These are phyloP conservation scores for Talaromyces sp. DNA, from an alignment of 2,329 filamentous ascomycete species.

Conservation along the genomic window DNA sequence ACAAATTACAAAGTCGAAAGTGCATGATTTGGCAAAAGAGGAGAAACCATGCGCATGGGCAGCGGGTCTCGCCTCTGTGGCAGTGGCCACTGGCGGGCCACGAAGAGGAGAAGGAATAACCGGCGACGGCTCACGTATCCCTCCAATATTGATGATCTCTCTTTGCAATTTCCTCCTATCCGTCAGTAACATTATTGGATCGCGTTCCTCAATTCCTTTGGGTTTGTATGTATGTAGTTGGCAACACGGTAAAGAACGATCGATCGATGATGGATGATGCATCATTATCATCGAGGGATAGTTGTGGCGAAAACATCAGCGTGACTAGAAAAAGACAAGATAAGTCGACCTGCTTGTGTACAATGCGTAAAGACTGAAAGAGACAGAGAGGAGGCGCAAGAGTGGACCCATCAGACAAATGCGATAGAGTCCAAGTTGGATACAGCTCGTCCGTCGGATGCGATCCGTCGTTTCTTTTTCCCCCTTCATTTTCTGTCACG, in stretches of 20 bases:
- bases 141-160: not conserved
- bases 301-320: not conserved
- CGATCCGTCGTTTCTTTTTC: not conserved
- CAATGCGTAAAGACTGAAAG: no score
- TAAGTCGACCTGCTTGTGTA: not conserved
- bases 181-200: not conserved
- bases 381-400: no score
- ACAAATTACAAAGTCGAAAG: not conserved
- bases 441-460: not conserved
- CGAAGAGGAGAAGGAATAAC: not conserved
- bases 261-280: no score
- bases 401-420: not conserved
- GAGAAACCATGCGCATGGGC: not conserved
- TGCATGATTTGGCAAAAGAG: not conserved
- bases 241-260: not conserved
- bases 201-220: not conserved
- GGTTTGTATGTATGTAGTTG: not conserved
- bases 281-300: no score
- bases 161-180: not conserved
- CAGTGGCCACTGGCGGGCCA: not conserved
- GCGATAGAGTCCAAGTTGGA: not conserved
- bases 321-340: not conserved
- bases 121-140: not conserved
- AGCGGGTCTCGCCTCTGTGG: slow-evolving; percentile 3
- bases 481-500: slow-evolving; percentile 1